These are phyloP conservation scores for Hypomontagnella submonticulosa DNA, from an alignment of 495 filamentous ascomycete genomes.

Conservation along the genomic window DNA sequence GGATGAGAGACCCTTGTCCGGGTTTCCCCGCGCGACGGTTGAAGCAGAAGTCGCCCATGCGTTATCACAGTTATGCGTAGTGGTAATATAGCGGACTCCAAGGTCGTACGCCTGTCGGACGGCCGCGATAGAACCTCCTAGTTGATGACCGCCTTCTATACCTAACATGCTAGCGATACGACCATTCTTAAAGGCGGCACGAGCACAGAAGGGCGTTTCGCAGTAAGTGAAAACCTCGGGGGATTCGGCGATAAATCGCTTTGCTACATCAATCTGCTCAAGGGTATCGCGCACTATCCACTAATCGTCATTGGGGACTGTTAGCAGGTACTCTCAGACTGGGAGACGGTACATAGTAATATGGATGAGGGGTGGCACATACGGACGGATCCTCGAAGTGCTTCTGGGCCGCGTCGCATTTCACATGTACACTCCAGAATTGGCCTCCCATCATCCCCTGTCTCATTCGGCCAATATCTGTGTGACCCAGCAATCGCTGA, in stretches of 20 bases:
- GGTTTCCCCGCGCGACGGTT: conserved; percentile 44
- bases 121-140: conserved; percentile 39
- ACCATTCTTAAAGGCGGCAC: conserved; percentile 38
- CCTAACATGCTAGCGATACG: conserved; percentile 48
- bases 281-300: conserved; percentile 47
- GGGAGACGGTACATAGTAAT: not conserved
- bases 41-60: conserved; percentile 63
- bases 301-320: conserved; percentile 7
- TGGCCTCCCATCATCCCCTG: conserved; percentile 45
- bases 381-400: conserved; percentile 41
- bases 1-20: conserved; percentile 30
- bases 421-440: conserved; percentile 52
- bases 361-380: conserved; percentile 5
- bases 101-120: conserved; percentile 51
- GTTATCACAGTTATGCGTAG: conserved; percentile 54
- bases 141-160: conserved; percentile 48
- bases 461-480: conserved; percentile 38
- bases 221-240: conserved; percentile 39
- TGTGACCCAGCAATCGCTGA: conserved; percentile 40
- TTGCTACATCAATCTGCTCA: conserved; percentile 50
- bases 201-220: conserved; percentile 34
- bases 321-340: not conserved
- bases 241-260: conserved; percentile 42
- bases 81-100: conserved; percentile 52
- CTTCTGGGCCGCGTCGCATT: conserved; percentile 25